Percentiles rank a stretch among this genome's conserved stretches.
phyloP scores from a whole-genome alignment of 345 rosid genomes.

The Triadica sebifera region DNA sequence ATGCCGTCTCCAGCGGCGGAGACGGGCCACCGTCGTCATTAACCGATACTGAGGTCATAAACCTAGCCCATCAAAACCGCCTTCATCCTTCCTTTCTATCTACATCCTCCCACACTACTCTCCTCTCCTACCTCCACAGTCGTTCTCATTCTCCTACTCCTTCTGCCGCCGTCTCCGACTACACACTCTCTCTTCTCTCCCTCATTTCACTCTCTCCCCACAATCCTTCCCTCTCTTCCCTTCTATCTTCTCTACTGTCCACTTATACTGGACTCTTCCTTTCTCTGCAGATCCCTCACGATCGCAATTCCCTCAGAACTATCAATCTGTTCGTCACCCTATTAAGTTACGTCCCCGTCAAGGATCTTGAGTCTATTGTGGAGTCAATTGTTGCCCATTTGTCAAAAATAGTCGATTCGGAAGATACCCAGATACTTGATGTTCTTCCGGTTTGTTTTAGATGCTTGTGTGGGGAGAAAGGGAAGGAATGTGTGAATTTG shows the following conservation, averaged over 20 bases:
- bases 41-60: constrained; percentile 53
- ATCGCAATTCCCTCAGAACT: constrained; percentile 57
- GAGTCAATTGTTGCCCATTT: constrained; percentile 39
- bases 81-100: constrained; percentile 54
- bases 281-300: constrained; percentile 51
- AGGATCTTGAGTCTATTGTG: constrained; percentile 39
- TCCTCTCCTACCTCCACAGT: constrained; percentile 49
- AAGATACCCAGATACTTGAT: constrained; percentile 74
- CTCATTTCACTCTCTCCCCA: constrained; percentile 56
- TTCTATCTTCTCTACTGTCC: constrained; percentile 62
- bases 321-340: constrained; percentile 51
- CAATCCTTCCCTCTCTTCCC: constrained; percentile 44
- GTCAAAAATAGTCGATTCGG: constrained; percentile 32
- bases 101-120: constrained; percentile 42
- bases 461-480: constrained; percentile 35
- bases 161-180: constrained; percentile 57
- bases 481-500: constrained; percentile 41
- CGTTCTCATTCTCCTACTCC: constrained; percentile 56
- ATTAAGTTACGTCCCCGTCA: constrained; percentile 30
- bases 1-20: constrained; percentile 24
- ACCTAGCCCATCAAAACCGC: constrained; percentile 48
- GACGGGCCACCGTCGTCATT: constrained; percentile 27
- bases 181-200: constrained; percentile 54
- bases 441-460: constrained; percentile 60
- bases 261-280: constrained; percentile 51